Conservation (phyloP, 768 basidiomycete species). For the Thelephora aurantiotincta region DNA sequence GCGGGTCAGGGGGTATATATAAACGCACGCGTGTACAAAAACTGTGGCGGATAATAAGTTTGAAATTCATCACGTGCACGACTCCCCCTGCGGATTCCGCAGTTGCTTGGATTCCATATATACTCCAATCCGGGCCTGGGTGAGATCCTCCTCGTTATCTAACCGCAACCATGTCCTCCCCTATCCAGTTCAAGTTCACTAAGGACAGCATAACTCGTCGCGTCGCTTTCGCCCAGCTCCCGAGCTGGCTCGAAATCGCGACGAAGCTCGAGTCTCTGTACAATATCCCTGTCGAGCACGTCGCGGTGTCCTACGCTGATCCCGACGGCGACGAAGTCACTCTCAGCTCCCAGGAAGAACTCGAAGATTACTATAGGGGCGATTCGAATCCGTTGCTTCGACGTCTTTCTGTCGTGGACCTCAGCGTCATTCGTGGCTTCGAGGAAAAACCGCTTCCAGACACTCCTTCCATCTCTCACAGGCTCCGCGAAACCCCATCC, state of each 20-base stretch:
- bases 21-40: conserved; percentile 3
- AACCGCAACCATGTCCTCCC: conserved; percentile 23
- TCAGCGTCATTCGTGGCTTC: conserved; percentile 23
- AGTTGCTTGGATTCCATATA: neutral
- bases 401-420: conserved; percentile 52
- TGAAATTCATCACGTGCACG: conserved; percentile 3
- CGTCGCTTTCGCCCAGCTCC: conserved; percentile 32
- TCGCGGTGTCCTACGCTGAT: conserved; percentile 64
- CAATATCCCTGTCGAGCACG: conserved; percentile 37
- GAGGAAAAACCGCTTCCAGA: conserved; percentile 18
- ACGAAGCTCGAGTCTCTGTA: conserved; percentile 40
- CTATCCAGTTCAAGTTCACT: conserved; percentile 51
- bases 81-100: neutral
- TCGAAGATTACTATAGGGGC: conserved; percentile 51
- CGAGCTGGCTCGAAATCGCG: conserved; percentile 45
- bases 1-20: too few relatives aligned
- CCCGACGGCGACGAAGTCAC: conserved; percentile 65
- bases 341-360: conserved; percentile 61
- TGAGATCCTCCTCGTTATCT: conserved; percentile 4
- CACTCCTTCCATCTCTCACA: conserved; percentile 13
- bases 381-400: conserved; percentile 17
- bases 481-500: conserved; percentile 14
- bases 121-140: neutral
- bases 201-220: conserved; percentile 49
- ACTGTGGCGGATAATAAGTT: conserved; percentile 8